Evolutionary conservation across 2,329 filamentous ascomycete species (phyloP), one percentile per base, ranked within the genome.

Genomic region (Penicillium griseofulvum): DNA sequence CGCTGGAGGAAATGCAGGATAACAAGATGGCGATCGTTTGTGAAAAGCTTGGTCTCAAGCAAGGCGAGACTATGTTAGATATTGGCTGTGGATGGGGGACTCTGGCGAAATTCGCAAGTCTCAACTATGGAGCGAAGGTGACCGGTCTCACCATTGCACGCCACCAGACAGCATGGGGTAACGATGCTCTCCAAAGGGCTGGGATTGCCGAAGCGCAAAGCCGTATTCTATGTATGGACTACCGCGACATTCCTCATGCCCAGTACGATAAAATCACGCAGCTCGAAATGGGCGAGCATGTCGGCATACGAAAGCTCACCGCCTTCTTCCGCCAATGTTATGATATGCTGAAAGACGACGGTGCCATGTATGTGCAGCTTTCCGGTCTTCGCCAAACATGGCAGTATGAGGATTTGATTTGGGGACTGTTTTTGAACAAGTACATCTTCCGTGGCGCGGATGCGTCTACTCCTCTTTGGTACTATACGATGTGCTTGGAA

Each of bases 391-490:
- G 91, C 65, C 91, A 91, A 80, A 78, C 81, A 59, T 96, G 91
- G 91, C 91, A 95, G 76, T 96, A 93, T 68, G 90, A 96, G 80
- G 91, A 96, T 77, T 83, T 95, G 50, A 87, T 90, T 73, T 96
- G 91, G 91, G 91, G 91, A 69, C 81, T 95, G 51, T 96, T 93
- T 81, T 90, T 96, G 89, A 96, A 96, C 85, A 95, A 93, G 80
- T 94, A 96, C 76, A 81, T 96, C 72, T 96, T 96, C 83, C 91
- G 90, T 42, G 91, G 91, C 70, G 91, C 91, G 52, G 91, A 96
- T 71, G 91, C 91, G 45, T 94, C 89, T 14, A 93, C 89, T 54
- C 91, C 91, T 42, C 84, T 96, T 22, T 88, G 89, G 66, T 90
- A 85, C 76, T 88, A 90, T 68, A 78, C 92, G 64, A 83, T 88